phyloP scores from a whole-genome alignment of 441 rosid species.

The Aquilaria agallochum region DNA sequence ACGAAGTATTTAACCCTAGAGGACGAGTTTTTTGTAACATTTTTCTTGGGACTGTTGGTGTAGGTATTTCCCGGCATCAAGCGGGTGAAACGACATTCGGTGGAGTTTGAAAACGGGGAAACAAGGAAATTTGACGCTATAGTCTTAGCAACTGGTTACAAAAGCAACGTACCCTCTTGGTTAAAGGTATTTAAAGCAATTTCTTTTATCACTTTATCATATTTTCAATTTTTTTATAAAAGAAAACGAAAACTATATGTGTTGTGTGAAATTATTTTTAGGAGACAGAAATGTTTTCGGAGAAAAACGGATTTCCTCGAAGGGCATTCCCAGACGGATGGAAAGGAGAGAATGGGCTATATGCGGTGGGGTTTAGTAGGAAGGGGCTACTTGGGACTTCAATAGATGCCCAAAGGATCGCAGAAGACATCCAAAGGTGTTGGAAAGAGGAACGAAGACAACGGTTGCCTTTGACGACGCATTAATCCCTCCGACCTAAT shows the following conservation, averaged over 20 bases:
- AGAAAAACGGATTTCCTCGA: conserved; percentile 56
- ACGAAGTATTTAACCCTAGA: neutral
- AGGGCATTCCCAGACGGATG: conserved; percentile 62
- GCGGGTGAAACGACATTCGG: conserved; percentile 37
- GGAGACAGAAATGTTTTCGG: conserved; percentile 61
- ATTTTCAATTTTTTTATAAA: neutral
- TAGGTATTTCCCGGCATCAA: conserved; percentile 55
- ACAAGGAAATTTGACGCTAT: conserved; percentile 56
- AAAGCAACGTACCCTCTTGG: conserved; percentile 75
- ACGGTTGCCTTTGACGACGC: conserved; percentile 9
- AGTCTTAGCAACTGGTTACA: conserved; percentile 70
- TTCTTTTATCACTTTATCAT: neutral
- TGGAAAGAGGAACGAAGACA: conserved; percentile 24
- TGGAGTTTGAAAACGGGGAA: conserved; percentile 45
- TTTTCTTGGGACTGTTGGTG: neutral
- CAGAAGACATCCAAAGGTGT: conserved; percentile 43
- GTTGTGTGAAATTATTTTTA: conserved; percentile 19
- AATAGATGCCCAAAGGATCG: conserved; percentile 58
- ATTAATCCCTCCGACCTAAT: no score
- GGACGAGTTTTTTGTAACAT: no score
- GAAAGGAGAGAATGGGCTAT: conserved; percentile 66
- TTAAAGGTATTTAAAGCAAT: conserved; percentile 39
- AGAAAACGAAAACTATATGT: neutral
- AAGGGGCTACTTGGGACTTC: conserved; percentile 58
- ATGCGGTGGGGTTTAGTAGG: conserved; percentile 66